These are phyloP conservation scores for Pholiota adiposa DNA, from an alignment of 1,284 basidiomycete species.

Conservation along the genomic window DNA sequence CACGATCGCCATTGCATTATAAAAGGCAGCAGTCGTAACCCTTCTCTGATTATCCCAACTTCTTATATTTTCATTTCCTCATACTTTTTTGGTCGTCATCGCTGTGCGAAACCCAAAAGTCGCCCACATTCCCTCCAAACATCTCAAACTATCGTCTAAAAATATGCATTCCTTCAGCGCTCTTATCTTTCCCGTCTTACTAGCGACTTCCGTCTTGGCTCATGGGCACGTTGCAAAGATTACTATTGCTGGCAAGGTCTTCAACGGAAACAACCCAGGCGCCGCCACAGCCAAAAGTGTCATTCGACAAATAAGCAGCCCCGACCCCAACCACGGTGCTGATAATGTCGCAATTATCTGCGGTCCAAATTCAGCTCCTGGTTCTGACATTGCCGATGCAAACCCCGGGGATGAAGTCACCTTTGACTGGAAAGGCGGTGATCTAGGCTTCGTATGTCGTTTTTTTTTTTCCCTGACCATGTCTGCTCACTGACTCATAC, in stretches of 20 bases:
- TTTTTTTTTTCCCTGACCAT: background rate
- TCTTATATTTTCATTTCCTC: no score
- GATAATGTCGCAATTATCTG: constrained; percentile 63
- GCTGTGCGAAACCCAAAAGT: background rate
- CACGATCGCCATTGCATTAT: no score
- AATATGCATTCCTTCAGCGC: constrained; percentile 3
- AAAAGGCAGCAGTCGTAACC: no score
- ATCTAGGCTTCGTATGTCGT: constrained; percentile 46
- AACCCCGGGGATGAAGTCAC: constrained; percentile 64
- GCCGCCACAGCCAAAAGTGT: constrained; percentile 44
- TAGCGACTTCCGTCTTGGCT: constrained; percentile 45
- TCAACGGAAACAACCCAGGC: constrained; percentile 54
- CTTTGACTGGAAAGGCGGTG: constrained; percentile 63
- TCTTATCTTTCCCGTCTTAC: constrained; percentile 33
- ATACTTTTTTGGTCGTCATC: no score
- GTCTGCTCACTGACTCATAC: no score
- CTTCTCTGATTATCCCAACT: no score
- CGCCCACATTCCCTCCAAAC: background rate
- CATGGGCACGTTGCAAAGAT: constrained; percentile 65
- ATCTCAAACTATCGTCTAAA: background rate
- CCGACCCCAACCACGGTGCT: constrained; percentile 66
- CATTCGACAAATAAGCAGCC: constrained; percentile 61
- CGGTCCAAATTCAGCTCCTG: constrained; percentile 57
- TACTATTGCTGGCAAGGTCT: constrained; percentile 57
- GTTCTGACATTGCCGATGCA: constrained; percentile 56